Base-by-base conservation (phyloP, 2,329 filamentous ascomycete genomes). In the Aspergillus intermedius region DNA sequence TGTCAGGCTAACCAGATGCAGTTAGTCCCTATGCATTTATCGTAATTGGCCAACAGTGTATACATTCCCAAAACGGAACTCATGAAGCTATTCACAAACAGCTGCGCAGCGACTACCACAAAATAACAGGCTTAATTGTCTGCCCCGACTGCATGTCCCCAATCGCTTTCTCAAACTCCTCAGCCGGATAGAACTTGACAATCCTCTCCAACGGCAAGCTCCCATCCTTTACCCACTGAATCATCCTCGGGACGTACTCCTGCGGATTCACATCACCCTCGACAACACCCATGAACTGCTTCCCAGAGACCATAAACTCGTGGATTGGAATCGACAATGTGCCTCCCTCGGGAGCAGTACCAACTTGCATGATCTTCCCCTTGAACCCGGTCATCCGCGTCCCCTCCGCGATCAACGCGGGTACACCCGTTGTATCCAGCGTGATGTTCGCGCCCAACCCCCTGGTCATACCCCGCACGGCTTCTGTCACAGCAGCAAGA, bases 311-410 rank as follows among this genome's bases (percentile, higher is more conserved):
- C 71, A 80, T 74, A 49, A 77, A 73, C 12, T 64, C 60, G 15
- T 73, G 70, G 37, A 75, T 66, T 6, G 70, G 67, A 3, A 80
- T 51, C 3, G 61, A 62, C 17, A 78, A 49, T n/a, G 66, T 65
- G 5, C 69, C 64, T 2, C 73, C 70, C 2, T 71, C 66, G 37
- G 72, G 69, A 4, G 76, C 69, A 0, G 71, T 72, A 0, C 77
- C 77, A 15, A 80, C 73, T 53, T 78, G 73, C 5, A 79, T 68
- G 22, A 78, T 67, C 51, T 73, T 74, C 1, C 76, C 77, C 49
- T 68, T 68, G 25, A 70, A 69, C 10, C 72, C 61, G 4, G 75
- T 69, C 30, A 69, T 68, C 2, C 72, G 64, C 2, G 77, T 51
- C 1, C 67, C 70, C 3, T 71, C 71, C 7, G 71, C 62, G 13